Conservation (phyloP, 202 grass and related monocot genomes). For the Schoenoplectus tabernaemontani region DNA sequence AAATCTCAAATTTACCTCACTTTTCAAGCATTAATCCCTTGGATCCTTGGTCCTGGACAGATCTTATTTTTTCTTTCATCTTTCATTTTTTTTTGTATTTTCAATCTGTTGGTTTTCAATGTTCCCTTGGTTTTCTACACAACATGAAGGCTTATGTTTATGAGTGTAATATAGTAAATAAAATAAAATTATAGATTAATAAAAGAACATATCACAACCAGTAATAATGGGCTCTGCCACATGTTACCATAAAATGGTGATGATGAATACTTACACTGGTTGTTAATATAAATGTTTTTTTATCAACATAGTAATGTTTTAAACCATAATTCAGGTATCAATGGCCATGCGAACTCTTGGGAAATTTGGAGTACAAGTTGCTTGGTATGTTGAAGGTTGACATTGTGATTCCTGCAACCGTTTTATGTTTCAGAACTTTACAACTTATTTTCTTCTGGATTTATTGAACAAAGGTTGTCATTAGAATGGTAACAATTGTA, state of each 20-base stretch:
- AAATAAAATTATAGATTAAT: no score
- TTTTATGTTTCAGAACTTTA: no score
- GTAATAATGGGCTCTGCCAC: no score
- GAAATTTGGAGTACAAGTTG: conserved; percentile 59
- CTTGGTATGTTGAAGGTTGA: conserved; percentile 45
- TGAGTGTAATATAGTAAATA: no score
- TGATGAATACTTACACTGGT: background rate
- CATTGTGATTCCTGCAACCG: background rate
- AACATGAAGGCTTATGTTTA: background rate
- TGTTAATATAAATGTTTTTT: background rate
- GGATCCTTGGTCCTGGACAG: background rate
- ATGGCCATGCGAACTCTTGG: conserved; percentile 87
- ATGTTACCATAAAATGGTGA: no score
- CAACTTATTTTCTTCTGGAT: no score
- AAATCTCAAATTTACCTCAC: conserved; percentile 2
- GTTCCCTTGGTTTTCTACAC: background rate
- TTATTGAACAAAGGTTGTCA: no score
- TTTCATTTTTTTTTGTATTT: no score
- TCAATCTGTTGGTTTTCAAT: background rate
- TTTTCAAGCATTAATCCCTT: background rate
- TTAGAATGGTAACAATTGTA: no score
- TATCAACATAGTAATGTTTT: background rate
- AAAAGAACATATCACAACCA: no score
- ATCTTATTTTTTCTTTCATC: conserved; percentile 5
- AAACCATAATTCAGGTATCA: conserved; percentile 55